Evolutionary conservation across 805 yeast species (phyloP), one percentile per base, ranked within the genome.

Genomic region (Isabelozyma pseudorhagii): DNA sequence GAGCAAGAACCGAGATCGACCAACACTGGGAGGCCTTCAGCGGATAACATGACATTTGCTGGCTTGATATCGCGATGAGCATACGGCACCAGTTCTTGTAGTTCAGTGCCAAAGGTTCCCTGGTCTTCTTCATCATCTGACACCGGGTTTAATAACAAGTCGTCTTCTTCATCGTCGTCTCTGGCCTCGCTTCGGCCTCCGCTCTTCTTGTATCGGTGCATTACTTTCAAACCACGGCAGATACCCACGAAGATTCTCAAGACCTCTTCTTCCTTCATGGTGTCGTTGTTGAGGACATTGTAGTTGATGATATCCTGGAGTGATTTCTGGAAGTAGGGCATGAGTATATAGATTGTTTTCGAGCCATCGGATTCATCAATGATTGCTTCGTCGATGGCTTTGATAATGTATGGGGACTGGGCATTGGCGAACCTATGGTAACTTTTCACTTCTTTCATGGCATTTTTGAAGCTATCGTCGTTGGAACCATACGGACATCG

Each of bases 11-110:
- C 97, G 49, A 92, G 70, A 62, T 93, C 97, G 57, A 88, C 84
- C 41, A 93, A 71, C 7, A 92, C 90, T 0, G 96, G 96, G 11
- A 79, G 63, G 2, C 89, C 90, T 52, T 84, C 87, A 42, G 83
- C 79, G 0, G 88, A 77, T 5, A 91, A 69, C 92, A 92, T 85
- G 14, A 91, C 81, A 61, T 89, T 92, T 2, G 94, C 96, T 0
- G 97, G 97, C 62, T 89, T 92, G 49, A 92, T 70, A 63, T 92
- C 97, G 49, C 91, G 70, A 64, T 92, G 97, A 0, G 96, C 93
- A 64, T 80, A 90, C 3, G 93, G 87, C 3, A 79, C 72, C 3
- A 80, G 69, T 48, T 82, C 86, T 27, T 75, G 73, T 46, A 84
- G 57, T 51, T 83, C 85, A 0, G 86, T 80, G 36, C 54, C 54